Conservation (phyloP, 495 filamentous ascomycete genomes). For the Tuber umbilicatum region DNA sequence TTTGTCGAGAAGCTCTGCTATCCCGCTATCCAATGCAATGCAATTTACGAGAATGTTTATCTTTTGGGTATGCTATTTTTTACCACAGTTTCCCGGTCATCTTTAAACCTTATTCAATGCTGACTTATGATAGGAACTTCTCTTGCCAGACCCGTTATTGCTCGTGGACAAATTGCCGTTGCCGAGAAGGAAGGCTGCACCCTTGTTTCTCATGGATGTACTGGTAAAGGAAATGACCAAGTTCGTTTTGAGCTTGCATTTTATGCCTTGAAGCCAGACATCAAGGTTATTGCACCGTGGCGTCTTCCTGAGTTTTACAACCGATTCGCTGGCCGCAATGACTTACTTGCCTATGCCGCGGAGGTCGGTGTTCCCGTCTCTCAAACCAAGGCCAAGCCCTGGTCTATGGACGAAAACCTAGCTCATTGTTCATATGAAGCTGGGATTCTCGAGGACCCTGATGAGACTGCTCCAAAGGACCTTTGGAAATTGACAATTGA, state of each 20-base stretch:
- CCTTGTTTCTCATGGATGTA: constrained; percentile 70
- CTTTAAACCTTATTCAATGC: background rate
- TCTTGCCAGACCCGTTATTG: constrained; percentile 83
- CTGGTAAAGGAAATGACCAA: constrained; percentile 82
- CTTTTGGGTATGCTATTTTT: constrained; percentile 53
- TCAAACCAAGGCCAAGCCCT: constrained; percentile 80
- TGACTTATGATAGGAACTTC: constrained; percentile 50
- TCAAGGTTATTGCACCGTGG: constrained; percentile 89
- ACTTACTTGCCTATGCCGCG: constrained; percentile 80
- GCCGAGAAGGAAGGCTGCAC: constrained; percentile 63
- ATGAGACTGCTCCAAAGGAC: constrained; percentile 60
- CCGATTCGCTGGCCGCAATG: constrained; percentile 73
- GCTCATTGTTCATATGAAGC: constrained; percentile 90
- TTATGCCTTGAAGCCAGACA: constrained; percentile 61
- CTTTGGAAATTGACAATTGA: constrained; percentile 82
- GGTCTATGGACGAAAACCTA: constrained; percentile 82
- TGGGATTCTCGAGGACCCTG: constrained; percentile 66
- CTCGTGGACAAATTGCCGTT: constrained; percentile 68
- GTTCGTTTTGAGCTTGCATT: constrained; percentile 80
- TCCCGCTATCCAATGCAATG: constrained; percentile 82
- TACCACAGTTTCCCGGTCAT: background rate
- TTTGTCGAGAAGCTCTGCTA: constrained; percentile 84
- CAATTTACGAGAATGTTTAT: constrained; percentile 77
- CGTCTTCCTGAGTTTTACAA: constrained; percentile 75
- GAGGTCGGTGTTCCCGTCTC: constrained; percentile 75